phyloP scores from a whole-genome alignment of 148 eudicot genomes.

The Vaccinium vitisidaea region DNA sequence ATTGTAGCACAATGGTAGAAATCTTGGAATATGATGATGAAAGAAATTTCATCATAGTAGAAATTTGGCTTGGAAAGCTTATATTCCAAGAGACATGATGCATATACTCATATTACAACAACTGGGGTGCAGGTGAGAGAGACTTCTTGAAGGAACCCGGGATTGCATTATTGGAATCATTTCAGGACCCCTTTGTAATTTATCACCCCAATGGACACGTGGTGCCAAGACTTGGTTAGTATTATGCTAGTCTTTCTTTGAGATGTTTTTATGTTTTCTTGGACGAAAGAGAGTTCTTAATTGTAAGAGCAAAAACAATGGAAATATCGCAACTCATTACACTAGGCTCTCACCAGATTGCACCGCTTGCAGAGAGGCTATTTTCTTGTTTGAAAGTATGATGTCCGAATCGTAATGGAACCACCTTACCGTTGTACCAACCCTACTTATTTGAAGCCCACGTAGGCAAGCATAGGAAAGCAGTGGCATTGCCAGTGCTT shows the following conservation, averaged over 20 bases:
- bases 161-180: slow-evolving; percentile 13
- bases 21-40: background rate
- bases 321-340: background rate
- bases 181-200: slow-evolving; percentile 9
- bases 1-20: background rate
- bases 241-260: background rate
- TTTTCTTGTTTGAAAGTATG: background rate
- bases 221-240: slow-evolving; percentile 17
- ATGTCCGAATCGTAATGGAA: background rate
- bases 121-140: slow-evolving; percentile 6
- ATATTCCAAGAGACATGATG: background rate
- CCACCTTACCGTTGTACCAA: background rate
- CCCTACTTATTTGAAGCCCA: background rate
- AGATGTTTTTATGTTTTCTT: background rate
- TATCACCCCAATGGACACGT: slow-evolving; percentile 13
- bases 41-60: background rate
- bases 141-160: slow-evolving; percentile 9
- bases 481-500: background rate
- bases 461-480: background rate
- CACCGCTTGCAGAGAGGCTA: background rate
- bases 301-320: background rate
- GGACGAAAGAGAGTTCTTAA: background rate
- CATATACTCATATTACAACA: background rate
- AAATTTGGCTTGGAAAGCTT: background rate
- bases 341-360: background rate